Evolutionary conservation across 495 filamentous ascomycete genomes (phyloP), one percentile per base, ranked within the genome.

Genomic region (Penicillium malachiteum): DNA sequence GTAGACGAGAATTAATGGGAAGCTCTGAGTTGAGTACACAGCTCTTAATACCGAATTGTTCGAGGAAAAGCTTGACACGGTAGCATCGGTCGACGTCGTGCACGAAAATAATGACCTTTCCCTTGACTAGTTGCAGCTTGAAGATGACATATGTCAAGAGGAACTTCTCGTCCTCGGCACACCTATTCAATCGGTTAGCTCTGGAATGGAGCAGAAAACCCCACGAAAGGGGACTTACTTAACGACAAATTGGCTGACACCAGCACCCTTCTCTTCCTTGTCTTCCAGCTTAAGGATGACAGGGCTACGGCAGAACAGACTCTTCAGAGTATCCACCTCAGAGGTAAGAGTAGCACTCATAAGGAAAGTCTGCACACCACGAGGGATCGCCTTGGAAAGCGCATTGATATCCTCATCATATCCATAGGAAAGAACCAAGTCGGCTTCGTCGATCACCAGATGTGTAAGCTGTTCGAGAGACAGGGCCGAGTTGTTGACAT

Each of bases 141-240:
- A 97, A 93, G 63, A 97, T 92, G 49, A 96, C 87, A 64, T 96
- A 97, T 17, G 86, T 82, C 18, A 99, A 78, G 32, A 99, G 78
- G 72, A 97, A 99, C 63, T 99, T 99, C 63, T 97, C 94, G 52
- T 97, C 94, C 73, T 97, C 95, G 26, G 84, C 89, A 63, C 92
- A 96, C 69, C 86, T 87, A 60, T 55, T 52, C 5, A n/a, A 57
- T 0, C 31, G 1, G 13, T 66, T 59, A 66, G 63, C 30, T 57
- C 39, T 14, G 21, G 2, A 16, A 42, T 35, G 5, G 8, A 32
- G 17, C 17, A 5, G 7, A 13, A 11, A 32, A 26, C 8, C 7
- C 17, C n/a, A 7, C 3, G 37, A 32, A 8, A 44, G 0, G 17
- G 5, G 33, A 48, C 83, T 61, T 69, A 90, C 80, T 81, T 89